A percentile compares a stretch with the other conserved stretches of the same genome.
phyloP scores from a whole-genome alignment of 768 basidiomycete genomes.

The Agaricus sinodeliciosus region DNA sequence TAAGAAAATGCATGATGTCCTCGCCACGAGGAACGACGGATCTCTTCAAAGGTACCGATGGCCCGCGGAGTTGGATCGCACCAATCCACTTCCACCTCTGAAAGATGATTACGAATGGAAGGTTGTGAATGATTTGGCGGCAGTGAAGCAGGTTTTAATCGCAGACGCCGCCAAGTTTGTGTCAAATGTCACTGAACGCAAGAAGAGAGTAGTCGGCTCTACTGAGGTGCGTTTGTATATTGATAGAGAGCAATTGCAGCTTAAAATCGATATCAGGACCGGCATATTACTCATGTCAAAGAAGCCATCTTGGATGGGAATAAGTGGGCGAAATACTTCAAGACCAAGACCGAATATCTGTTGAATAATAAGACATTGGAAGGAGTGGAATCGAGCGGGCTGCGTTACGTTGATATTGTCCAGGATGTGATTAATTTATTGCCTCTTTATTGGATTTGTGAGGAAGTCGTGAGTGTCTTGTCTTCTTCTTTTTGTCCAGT shows the following conservation, averaged over 20 bases:
- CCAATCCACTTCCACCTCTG: not conserved
- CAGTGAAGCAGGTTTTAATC: conserved; percentile 28
- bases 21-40: conserved; percentile 25
- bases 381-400: conserved; percentile 19
- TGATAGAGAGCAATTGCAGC: not conserved
- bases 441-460: conserved; percentile 55
- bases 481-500: not conserved
- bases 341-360: conserved; percentile 24
- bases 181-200: conserved; percentile 26
- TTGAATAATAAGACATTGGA: conserved; percentile 29
- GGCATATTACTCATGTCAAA: conserved; percentile 2
- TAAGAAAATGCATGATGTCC: conserved; percentile 31
- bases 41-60: conserved; percentile 48
- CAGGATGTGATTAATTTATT: conserved; percentile 60
- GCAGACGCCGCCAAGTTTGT: conserved; percentile 20
- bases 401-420: conserved; percentile 48
- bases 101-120: conserved; percentile 16
- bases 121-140: conserved; percentile 24
- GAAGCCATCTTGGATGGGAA: conserved; percentile 5
- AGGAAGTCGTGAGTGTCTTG: conserved; percentile 42
- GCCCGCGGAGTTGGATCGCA: conserved; percentile 23
- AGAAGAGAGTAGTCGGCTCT: conserved; percentile 23
- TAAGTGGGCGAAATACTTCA: conserved; percentile 23
- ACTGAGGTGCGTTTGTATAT: not conserved
- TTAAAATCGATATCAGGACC: too few relatives aligned